These are phyloP conservation scores for Phialophora tarda DNA, from an alignment of 2,329 filamentous ascomycete species.

Conservation along the genomic window DNA sequence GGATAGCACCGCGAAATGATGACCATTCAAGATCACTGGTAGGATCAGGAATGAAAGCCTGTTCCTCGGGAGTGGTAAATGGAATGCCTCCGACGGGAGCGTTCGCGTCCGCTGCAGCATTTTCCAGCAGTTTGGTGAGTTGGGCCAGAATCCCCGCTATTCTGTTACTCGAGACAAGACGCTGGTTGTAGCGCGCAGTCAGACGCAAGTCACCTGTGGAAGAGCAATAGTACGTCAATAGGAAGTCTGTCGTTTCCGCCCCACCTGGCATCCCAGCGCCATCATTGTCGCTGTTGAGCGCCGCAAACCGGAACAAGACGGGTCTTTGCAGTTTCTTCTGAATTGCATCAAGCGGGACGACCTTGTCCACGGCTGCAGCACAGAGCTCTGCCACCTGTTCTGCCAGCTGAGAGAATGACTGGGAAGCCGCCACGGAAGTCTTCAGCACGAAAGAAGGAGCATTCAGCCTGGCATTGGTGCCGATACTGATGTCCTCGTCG, in stretches of 20 bases:
- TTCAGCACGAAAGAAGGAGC: constrained; percentile 54
- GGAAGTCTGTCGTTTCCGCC: constrained; percentile 52
- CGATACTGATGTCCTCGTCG: constrained; percentile 57
- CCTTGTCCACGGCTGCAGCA: constrained; percentile 25
- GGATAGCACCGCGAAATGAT: constrained; percentile 52
- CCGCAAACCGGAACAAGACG: constrained; percentile 55
- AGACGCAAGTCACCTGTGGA: constrained; percentile 43
- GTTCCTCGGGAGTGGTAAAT: constrained; percentile 43
- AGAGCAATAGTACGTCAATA: constrained; percentile 47
- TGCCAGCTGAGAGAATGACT: constrained; percentile 50
- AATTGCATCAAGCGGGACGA: constrained; percentile 29
- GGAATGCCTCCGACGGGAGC: constrained; percentile 52
- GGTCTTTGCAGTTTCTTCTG: constrained; percentile 40
- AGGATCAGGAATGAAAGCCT: constrained; percentile 48
- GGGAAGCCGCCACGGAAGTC: constrained; percentile 48
- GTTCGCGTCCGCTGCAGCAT: constrained; percentile 49
- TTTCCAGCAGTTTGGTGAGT: constrained; percentile 49
- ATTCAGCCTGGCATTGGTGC: constrained; percentile 51
- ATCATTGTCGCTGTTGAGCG: constrained; percentile 51
- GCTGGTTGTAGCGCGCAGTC: constrained; percentile 53
- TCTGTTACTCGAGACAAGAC: constrained; percentile 53
- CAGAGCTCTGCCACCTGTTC: constrained; percentile 45
- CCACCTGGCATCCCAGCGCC: constrained; percentile 48
- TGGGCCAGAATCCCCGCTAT: constrained; percentile 53
- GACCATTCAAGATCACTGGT: constrained; percentile 54